phyloP scores from a whole-genome alignment of 768 basidiomycete genomes.

The Termitomyces eurrhizus region DNA sequence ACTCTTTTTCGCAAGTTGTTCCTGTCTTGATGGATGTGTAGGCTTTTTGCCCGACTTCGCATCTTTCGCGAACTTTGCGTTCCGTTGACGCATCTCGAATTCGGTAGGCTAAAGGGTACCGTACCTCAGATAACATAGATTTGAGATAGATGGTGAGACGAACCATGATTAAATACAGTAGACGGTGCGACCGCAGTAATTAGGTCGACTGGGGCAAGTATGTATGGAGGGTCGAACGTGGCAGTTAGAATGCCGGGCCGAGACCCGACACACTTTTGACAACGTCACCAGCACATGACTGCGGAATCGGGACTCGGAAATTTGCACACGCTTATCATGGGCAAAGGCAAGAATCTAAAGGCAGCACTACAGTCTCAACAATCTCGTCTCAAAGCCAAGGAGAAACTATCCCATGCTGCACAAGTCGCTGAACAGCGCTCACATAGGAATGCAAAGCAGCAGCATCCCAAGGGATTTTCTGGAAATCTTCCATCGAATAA shows the following conservation, averaged over 20 bases:
- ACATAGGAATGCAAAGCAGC: conserved; percentile 27
- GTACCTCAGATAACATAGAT: background rate
- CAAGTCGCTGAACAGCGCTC: conserved; percentile 47
- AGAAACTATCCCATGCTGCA: conserved; percentile 49
- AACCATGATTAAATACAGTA: background rate
- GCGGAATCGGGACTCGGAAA: background rate
- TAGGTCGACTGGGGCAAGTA: background rate
- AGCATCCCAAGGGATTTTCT: conserved; percentile 13
- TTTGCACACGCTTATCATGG: conserved; percentile 26
- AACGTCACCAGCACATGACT: conserved; percentile 1
- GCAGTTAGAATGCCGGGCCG: conserved; percentile 11
- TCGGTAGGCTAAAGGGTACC: conserved; percentile 57
- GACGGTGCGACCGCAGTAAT: background rate
- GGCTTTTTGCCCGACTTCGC: conserved; percentile 75
- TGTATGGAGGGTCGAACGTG: conserved; percentile 15
- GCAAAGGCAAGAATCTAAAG: conserved; percentile 59
- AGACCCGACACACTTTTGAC: background rate
- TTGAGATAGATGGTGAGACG: background rate
- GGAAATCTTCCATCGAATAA: background rate
- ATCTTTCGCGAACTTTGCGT: conserved; percentile 74
- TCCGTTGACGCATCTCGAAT: conserved; percentile 79
- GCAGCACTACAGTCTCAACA: conserved; percentile 69
- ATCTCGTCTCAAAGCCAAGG: conserved; percentile 55
- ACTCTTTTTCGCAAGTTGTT: conserved; percentile 65
- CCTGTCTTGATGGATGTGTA: conserved; percentile 66